Percentiles rank a stretch among this genome's conserved stretches.
These are phyloP conservation scores for Zygoascus meyerae DNA, from an alignment of 1,139 yeast species.

Conservation along the genomic window DNA sequence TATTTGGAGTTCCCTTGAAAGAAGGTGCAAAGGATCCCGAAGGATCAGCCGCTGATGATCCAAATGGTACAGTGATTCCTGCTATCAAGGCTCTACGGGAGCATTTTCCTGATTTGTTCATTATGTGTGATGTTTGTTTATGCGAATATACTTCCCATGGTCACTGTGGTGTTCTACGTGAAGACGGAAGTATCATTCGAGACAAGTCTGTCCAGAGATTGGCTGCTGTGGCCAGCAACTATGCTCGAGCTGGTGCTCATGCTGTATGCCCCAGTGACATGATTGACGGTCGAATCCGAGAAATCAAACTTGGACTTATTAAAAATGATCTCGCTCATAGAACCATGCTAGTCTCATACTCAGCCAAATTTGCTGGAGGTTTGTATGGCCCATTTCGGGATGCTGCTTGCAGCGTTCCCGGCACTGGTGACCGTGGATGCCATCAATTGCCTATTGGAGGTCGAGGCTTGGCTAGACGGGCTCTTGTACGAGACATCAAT, in stretches of 20 bases:
- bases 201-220: conserved; percentile 71
- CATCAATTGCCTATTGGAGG: conserved; percentile 95
- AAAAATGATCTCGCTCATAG: conserved; percentile 82
- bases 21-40: conserved; percentile 68
- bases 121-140: conserved; percentile 91
- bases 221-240: conserved; percentile 92
- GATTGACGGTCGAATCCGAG: conserved; percentile 93
- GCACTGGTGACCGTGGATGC: conserved; percentile 84
- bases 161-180: conserved; percentile 86
- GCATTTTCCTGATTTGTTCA: conserved; percentile 73
- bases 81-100: conserved; percentile 60
- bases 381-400: conserved; percentile 97
- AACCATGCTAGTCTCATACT: conserved; percentile 84
- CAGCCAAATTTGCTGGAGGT: conserved; percentile 89
- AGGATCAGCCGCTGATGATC: conserved; percentile 94
- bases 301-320: conserved; percentile 79
- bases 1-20: conserved; percentile 85
- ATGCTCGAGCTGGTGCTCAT: conserved; percentile 93
- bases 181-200: conserved; percentile 79
- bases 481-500: conserved; percentile 71
- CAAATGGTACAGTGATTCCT: conserved; percentile 87
- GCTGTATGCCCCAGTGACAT: conserved; percentile 97
- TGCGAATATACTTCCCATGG: conserved; percentile 98
- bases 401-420: conserved; percentile 90
- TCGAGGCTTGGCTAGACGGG: conserved; percentile 89